Conservation (phyloP, 2,329 filamentous ascomycete species). For the Stemphylium vesicarium region DNA sequence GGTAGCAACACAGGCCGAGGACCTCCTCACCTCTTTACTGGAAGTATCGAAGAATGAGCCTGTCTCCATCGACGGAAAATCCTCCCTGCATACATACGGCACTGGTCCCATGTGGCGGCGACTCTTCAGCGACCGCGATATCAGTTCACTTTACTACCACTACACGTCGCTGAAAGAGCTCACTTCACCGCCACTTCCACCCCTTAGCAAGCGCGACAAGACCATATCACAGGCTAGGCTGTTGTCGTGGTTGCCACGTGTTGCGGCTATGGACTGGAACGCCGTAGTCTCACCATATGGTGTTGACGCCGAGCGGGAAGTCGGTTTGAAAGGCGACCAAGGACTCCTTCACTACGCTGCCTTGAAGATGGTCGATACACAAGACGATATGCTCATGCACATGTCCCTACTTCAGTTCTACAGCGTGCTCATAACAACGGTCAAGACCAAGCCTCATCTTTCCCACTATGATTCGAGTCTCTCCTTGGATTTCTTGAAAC, state of each 20-base stretch:
- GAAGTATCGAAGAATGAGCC: constrained; percentile 52
- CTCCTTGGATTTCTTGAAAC: constrained; percentile 60
- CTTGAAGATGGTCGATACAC: constrained; percentile 61
- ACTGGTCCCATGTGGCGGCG: constrained; percentile 64
- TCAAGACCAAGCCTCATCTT: constrained; percentile 39
- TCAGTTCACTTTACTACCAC: constrained; percentile 64
- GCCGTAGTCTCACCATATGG: constrained; percentile 59
- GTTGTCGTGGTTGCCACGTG: constrained; percentile 62
- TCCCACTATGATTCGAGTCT: constrained; percentile 48
- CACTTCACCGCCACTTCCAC: constrained; percentile 38
- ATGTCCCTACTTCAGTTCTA: constrained; percentile 66
- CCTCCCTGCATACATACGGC: constrained; percentile 36
- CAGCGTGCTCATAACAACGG: constrained; percentile 58
- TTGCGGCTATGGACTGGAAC: constrained; percentile 62
- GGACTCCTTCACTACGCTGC: constrained; percentile 63
- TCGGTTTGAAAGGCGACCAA: constrained; percentile 36
- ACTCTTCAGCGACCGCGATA: constrained; percentile 65
- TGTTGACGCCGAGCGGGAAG: constrained; percentile 57
- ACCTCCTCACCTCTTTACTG: constrained; percentile 61
- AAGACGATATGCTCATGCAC: constrained; percentile 65
- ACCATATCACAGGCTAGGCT: constrained; percentile 67
- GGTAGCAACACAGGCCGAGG: constrained; percentile 60
- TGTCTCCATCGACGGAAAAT: constrained; percentile 48
- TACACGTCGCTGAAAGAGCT: constrained; percentile 56
- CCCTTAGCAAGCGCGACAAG: constrained; percentile 58